Conservation (phyloP, 2,329 filamentous ascomycete genomes). For the Phyllosticta citribraziliensis region DNA sequence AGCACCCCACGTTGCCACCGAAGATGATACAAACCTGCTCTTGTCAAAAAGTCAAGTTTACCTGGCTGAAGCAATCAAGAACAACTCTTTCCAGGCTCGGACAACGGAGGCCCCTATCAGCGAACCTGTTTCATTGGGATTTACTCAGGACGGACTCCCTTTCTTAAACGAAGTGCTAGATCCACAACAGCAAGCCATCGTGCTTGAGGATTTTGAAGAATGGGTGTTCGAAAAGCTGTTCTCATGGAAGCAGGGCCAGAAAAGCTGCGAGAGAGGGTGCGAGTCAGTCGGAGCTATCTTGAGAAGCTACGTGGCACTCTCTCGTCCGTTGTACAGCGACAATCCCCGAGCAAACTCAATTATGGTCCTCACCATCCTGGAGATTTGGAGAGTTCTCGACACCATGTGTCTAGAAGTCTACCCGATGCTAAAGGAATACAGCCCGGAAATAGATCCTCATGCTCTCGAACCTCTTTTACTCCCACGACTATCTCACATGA, state of each 20-base stretch:
- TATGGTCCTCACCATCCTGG: conserved; percentile 47
- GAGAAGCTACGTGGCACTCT: conserved; percentile 13
- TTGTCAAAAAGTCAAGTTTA: neutral
- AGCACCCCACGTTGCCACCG: neutral
- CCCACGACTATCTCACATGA: conserved; percentile 35
- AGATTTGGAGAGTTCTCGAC: conserved; percentile 52
- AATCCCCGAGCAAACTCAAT: conserved; percentile 41
- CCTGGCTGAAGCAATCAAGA: neutral
- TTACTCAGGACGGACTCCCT: conserved; percentile 11
- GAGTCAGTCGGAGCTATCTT: conserved; percentile 13
- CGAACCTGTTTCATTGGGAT: neutral
- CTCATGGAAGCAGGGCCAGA: conserved; percentile 29
- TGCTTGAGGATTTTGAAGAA: conserved; percentile 35
- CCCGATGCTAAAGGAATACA: conserved; percentile 39
- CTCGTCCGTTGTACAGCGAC: conserved; percentile 22
- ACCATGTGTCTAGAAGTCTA: conserved; percentile 30
- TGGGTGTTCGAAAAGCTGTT: conserved; percentile 39
- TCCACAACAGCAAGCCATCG: conserved; percentile 11
- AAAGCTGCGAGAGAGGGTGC: conserved; percentile 19
- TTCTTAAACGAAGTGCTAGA: too few relatives aligned
- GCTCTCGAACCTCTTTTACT: conserved; percentile 40
- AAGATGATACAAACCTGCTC: neutral
- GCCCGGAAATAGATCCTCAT: conserved; percentile 32
- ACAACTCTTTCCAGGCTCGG: neutral
- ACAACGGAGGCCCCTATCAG: neutral